phyloP scores from a whole-genome alignment of 768 basidiomycete species.

The Mycena metata region DNA sequence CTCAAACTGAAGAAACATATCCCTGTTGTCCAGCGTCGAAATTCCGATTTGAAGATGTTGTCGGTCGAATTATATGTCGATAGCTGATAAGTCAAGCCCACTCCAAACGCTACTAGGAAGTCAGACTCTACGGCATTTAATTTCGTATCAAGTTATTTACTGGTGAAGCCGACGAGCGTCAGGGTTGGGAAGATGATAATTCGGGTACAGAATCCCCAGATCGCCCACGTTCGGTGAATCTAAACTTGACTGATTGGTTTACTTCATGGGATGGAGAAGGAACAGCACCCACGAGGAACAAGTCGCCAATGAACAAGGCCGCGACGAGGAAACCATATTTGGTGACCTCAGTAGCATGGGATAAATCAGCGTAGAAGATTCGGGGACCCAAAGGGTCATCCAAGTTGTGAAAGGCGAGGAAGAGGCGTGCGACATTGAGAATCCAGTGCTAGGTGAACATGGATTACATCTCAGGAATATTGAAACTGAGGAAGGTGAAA shows the following conservation, averaged over 20 bases:
- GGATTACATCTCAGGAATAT: too few species aligned
- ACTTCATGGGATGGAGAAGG: too few species aligned
- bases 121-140: not conserved
- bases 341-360: constrained; percentile 7
- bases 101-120: not conserved
- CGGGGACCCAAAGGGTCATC: not conserved
- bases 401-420: not conserved
- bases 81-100: constrained; percentile 11
- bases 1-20: constrained; percentile 15
- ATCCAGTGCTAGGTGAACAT: constrained; percentile 12
- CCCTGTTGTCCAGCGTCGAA: constrained; percentile 14
- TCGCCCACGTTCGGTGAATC: constrained; percentile 13
- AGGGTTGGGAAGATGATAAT: constrained; percentile 5
- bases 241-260: not conserved
- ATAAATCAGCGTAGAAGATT: constrained; percentile 6
- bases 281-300: not conserved
- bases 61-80: not conserved
- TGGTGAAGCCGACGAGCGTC: not conserved
- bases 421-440: constrained; percentile 11
- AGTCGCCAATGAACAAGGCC: not conserved
- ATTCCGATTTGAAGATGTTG: not conserved
- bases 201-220: not conserved
- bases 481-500: not conserved
- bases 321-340: not conserved
- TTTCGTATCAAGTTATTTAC: not conserved